Percentiles rank a stretch among this genome's conserved stretches.
Evolutionary conservation across 257 asterid genomes (phyloP).

Genomic region (Gentiana dahurica): DNA sequence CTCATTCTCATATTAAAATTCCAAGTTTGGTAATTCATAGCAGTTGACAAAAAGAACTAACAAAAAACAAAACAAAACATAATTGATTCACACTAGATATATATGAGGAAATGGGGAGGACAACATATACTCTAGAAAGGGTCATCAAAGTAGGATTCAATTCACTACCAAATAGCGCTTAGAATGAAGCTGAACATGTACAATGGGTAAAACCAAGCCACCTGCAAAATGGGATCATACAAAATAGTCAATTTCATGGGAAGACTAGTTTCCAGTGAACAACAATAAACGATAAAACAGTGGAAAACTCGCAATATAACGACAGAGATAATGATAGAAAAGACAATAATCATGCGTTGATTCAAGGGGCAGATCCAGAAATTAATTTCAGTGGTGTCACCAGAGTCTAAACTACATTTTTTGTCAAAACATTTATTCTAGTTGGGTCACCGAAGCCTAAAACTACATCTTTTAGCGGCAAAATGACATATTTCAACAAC

Average conservation of each 20-base stretch:
- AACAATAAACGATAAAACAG: not conserved
- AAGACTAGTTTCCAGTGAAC: not conserved
- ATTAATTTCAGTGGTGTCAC: too few species aligned
- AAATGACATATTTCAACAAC: too few species aligned
- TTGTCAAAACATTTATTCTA: too few species aligned
- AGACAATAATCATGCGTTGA: too few species aligned
- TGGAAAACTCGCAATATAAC: too few species aligned
- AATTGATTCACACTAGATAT: not conserved
- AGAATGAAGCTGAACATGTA: conserved; percentile 84
- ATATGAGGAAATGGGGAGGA: not conserved
- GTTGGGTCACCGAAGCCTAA: too few species aligned
- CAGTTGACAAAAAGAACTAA: too few species aligned
- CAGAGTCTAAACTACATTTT: too few species aligned
- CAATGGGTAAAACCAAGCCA: conserved; percentile 95
- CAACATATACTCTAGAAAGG: not conserved
- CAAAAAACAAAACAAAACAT: not conserved
- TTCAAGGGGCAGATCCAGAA: too few species aligned
- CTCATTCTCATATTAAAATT: conserved; percentile 5
- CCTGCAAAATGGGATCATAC: conserved; percentile 32
- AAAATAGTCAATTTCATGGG: conserved; percentile 9
- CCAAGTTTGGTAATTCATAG: not conserved
- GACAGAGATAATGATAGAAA: too few species aligned
- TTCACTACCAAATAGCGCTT: conserved; percentile 71
- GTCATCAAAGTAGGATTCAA: conserved; percentile 11
- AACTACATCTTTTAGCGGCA: too few species aligned